These are phyloP conservation scores for Zalaria obscura DNA, from an alignment of 2,329 filamentous ascomycete species.

Conservation along the genomic window DNA sequence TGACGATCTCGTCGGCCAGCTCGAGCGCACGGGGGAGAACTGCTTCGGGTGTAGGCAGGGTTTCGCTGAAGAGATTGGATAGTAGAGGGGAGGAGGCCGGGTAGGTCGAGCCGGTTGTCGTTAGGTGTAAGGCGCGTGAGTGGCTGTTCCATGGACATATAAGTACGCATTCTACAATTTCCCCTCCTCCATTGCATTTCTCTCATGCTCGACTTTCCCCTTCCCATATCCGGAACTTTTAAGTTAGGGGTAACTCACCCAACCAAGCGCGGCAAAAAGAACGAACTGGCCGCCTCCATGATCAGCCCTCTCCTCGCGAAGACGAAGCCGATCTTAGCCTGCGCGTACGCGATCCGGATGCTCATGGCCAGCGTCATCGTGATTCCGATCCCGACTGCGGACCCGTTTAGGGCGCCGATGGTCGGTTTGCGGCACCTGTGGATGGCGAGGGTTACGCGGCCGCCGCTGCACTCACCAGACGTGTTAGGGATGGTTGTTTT, in stretches of 20 bases:
- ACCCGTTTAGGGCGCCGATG: conserved; percentile 41
- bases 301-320: conserved; percentile 56
- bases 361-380: conserved; percentile 44
- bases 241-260: conserved; percentile 25
- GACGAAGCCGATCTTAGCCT: conserved; percentile 59
- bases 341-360: conserved; percentile 38
- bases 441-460: conserved; percentile 36
- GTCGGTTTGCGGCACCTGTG: conserved; percentile 42
- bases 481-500: too few relatives aligned
- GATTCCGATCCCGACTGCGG: conserved; percentile 43
- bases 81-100: conserved; percentile 31
- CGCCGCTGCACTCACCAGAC: conserved; percentile 18
- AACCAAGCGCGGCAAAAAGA: conserved; percentile 57
- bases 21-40: conserved; percentile 52
- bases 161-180: not conserved
- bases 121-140: conserved; percentile 47
- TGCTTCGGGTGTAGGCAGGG: conserved; percentile 40
- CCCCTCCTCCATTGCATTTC: too few relatives aligned
- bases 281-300: conserved; percentile 59
- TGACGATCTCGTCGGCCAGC: conserved; percentile 51
- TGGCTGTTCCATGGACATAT: not conserved
- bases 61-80: conserved; percentile 51
- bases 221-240: too few relatives aligned
- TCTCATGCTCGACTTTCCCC: too few relatives aligned
- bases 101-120: conserved; percentile 53